Conservation (phyloP, 2,329 filamentous ascomycete genomes). For the Fusarium sp. region DNA sequence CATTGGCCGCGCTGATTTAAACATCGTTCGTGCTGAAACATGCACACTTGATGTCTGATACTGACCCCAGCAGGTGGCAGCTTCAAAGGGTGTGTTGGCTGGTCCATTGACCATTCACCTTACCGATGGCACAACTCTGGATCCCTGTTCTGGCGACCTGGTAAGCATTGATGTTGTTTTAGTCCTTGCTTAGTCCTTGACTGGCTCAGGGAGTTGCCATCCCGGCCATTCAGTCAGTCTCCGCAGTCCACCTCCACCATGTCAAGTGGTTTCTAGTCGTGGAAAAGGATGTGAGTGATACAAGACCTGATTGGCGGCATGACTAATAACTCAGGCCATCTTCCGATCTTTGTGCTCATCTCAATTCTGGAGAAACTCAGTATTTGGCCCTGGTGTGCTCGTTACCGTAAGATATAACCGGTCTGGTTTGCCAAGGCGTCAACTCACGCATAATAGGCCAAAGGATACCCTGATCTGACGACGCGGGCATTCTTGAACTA, state of each 20-base stretch:
- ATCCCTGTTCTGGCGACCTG: slow-evolving; percentile 46
- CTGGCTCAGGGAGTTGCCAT: slow-evolving; percentile 68
- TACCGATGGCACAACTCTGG: slow-evolving; percentile 55
- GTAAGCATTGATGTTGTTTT: slow-evolving; percentile 34
- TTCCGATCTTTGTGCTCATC: slow-evolving; percentile 75
- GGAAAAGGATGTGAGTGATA: slow-evolving; percentile 76
- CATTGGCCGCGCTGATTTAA: slow-evolving; percentile 72
- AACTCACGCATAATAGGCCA: slow-evolving; percentile 65
- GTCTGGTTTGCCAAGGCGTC: background rate
- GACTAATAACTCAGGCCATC: slow-evolving; percentile 65
- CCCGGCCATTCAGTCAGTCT: slow-evolving; percentile 64
- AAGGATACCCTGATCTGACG: slow-evolving; percentile 83
- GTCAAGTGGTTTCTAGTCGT: slow-evolving; percentile 77
- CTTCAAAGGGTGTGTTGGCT: slow-evolving; percentile 77
- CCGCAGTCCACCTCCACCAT: slow-evolving; percentile 60
- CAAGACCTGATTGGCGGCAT: background rate
- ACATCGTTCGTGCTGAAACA: slow-evolving; percentile 68
- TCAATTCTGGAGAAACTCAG: slow-evolving; percentile 63
- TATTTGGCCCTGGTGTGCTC: slow-evolving; percentile 70
- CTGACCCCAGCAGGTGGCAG: slow-evolving; percentile 68
- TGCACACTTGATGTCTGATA: too few species aligned
- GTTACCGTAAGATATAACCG: slow-evolving; percentile 66
- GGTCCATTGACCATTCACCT: slow-evolving; percentile 66
- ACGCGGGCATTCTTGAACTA: slow-evolving; percentile 74
- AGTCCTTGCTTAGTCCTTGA: slow-evolving; percentile 15